Percentiles rank a stretch among this genome's conserved stretches.
Evolutionary conservation across 371 early-diverging fungal species (phyloP).

Genomic region (Actinomucor elegans): DNA sequence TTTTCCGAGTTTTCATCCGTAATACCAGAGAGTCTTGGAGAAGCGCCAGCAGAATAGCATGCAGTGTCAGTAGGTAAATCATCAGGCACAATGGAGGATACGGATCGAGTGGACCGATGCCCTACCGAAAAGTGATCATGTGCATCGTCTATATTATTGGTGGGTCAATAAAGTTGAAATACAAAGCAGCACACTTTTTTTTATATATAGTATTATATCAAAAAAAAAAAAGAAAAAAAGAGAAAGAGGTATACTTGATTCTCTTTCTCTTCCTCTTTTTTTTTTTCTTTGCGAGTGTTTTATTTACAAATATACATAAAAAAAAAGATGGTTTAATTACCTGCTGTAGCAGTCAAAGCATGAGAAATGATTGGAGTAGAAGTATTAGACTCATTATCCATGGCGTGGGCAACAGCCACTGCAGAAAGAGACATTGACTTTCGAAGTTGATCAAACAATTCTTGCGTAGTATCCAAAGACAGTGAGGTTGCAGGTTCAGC

Average conservation of each 20-base stretch:
- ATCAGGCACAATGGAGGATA: conserved; percentile 7
- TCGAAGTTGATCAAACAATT: conserved; percentile 56
- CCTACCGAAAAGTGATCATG: neutral
- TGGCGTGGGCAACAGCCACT: conserved; percentile 31
- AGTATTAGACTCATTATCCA: conserved; percentile 9
- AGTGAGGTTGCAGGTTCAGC: conserved; percentile 61
- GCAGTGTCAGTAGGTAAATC: neutral
- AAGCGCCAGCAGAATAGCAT: conserved; percentile 11
- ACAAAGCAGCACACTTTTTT: neutral
- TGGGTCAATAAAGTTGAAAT: neutral
- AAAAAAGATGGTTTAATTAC: conserved; percentile 12
- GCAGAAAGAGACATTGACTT: conserved; percentile 46
- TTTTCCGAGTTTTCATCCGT: neutral
- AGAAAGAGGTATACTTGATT: neutral
- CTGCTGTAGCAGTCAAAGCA: conserved; percentile 6
- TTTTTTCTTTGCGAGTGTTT: no score
- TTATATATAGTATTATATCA: neutral
- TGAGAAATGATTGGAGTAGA: neutral
- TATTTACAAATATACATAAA: no score
- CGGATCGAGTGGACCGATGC: conserved; percentile 6
- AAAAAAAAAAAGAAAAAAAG: conserved; percentile 7
- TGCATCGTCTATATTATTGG: conserved; percentile 6
- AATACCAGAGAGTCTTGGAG: neutral
- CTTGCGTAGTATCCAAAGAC: conserved; percentile 58
- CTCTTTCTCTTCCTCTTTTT: neutral